Percentiles rank a stretch among this genome's conserved stretches.
phyloP scores from a whole-genome alignment of 352 stramenopile genomes.

The Pythium oligandrum region DNA sequence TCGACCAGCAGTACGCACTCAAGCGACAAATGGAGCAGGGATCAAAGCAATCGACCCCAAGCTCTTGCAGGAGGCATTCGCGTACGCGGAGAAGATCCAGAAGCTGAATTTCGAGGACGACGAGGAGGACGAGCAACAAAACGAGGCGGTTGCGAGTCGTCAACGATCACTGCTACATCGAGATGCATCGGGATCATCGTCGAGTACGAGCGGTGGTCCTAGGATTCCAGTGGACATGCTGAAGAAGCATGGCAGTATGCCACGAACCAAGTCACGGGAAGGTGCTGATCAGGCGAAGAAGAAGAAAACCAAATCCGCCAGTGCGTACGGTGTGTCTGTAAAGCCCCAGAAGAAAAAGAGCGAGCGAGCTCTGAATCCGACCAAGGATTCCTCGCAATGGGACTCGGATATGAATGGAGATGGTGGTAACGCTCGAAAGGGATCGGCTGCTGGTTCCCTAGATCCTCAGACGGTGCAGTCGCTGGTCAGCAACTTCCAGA shows the following conservation, averaged over 20 bases:
- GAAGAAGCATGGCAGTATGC: constrained; percentile 12
- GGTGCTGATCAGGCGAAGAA: constrained; percentile 7
- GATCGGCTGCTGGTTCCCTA: constrained; percentile 21
- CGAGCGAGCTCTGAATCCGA: constrained; percentile 15
- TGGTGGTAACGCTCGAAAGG: constrained; percentile 10
- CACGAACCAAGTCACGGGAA: not conserved
- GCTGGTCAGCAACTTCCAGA: constrained; percentile 69
- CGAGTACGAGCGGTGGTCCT: constrained; percentile 1
- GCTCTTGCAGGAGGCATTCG: constrained; percentile 72
- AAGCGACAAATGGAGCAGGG: not conserved
- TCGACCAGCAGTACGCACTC: no score
- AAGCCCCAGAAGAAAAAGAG: constrained; percentile 44
- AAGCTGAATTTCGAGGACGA: constrained; percentile 36
- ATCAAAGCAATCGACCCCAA: constrained; percentile 49
- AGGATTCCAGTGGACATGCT: constrained; percentile 3
- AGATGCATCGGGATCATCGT: constrained; percentile 4
- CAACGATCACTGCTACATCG: constrained; percentile 3
- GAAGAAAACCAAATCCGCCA: constrained; percentile 34
- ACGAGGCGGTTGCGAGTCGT: constrained; percentile 6
- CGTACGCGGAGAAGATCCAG: constrained; percentile 59
- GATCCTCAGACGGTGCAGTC: constrained; percentile 58
- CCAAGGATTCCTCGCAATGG: constrained; percentile 11
- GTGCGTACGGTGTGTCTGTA: constrained; percentile 27
- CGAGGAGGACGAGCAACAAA: constrained; percentile 24
- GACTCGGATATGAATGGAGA: constrained; percentile 17